phyloP scores from a whole-genome alignment of 2,329 filamentous ascomycete species.

The Ascochyta pisi region DNA sequence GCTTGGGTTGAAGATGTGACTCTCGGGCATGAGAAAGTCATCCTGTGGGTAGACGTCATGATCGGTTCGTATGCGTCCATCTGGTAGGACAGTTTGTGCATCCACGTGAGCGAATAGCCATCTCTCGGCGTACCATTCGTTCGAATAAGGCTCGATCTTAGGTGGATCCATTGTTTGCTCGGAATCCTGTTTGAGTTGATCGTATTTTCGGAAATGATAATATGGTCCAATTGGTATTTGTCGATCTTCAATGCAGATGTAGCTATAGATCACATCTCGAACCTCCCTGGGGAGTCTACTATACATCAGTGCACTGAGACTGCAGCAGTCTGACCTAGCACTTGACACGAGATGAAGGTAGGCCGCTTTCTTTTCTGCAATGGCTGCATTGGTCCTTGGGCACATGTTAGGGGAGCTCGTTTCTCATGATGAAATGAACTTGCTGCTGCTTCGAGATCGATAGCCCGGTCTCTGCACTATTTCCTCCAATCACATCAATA shows the following conservation, averaged over 20 bases:
- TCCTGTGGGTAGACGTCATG: slow-evolving; percentile 28
- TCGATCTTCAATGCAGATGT: slow-evolving; percentile 31
- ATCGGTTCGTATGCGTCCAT: slow-evolving; percentile 26
- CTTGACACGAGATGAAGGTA: not conserved
- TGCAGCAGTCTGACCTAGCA: slow-evolving; percentile 20
- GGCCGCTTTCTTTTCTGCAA: not conserved
- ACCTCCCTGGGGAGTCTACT: slow-evolving; percentile 28
- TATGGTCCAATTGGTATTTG: slow-evolving; percentile 31
- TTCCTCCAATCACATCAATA: not conserved
- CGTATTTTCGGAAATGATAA: slow-evolving; percentile 31
- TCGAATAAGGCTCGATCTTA: not conserved
- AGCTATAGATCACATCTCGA: slow-evolving; percentile 29
- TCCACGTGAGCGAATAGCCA: not conserved
- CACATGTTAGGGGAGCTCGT: not conserved
- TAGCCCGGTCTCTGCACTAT: not conserved
- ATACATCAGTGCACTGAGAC: slow-evolving; percentile 26
- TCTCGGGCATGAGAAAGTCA: slow-evolving; percentile 28
- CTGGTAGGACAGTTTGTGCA: slow-evolving; percentile 13
- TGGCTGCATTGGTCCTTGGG: not conserved
- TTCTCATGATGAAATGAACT: not conserved
- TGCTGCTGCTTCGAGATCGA: not conserved
- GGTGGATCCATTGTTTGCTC: not conserved
- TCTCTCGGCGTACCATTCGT: slow-evolving; percentile 2
- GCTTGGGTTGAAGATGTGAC: slow-evolving; percentile 26
- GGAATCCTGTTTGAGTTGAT: not conserved